Conservation (phyloP, 1,139 yeast species). For the Suhomyces wounanorum region DNA sequence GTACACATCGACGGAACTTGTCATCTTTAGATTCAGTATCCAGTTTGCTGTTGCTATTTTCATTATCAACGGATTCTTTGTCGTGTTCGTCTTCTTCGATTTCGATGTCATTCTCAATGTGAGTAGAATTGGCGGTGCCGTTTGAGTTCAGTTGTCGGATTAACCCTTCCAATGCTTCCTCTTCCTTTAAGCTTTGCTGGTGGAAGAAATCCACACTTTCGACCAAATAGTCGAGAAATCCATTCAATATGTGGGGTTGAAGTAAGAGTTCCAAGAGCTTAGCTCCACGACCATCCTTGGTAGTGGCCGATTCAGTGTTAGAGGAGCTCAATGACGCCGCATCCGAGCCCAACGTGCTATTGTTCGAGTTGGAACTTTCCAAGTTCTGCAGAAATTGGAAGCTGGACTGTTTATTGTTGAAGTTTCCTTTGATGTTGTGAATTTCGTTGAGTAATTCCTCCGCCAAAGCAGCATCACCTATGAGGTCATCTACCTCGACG, state of each 20-base stretch:
- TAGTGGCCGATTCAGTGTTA: slow-evolving; percentile 28
- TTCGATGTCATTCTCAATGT: slow-evolving; percentile 6
- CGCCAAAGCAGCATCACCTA: slow-evolving; percentile 38
- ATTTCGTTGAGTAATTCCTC: slow-evolving; percentile 45
- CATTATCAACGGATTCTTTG: slow-evolving; percentile 16
- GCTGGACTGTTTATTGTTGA: slow-evolving; percentile 27
- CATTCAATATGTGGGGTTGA: slow-evolving; percentile 49
- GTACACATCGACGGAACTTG: slow-evolving; percentile 43
- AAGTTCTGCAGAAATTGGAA: slow-evolving; percentile 36
- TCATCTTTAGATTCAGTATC: slow-evolving; percentile 28
- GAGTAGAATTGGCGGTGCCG: slow-evolving; percentile 4
- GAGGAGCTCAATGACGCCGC: slow-evolving; percentile 43
- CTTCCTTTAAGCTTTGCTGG: slow-evolving; percentile 30
- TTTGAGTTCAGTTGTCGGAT: slow-evolving; percentile 6
- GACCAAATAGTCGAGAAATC: slow-evolving; percentile 33
- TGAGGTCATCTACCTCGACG: slow-evolving; percentile 38
- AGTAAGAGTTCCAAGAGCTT: slow-evolving; percentile 45
- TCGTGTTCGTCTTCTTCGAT: slow-evolving; percentile 15
- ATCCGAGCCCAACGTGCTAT: slow-evolving; percentile 23
- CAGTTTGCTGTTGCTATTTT: slow-evolving; percentile 7
- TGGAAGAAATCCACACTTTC: slow-evolving; percentile 45
- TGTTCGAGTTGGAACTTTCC: slow-evolving; percentile 2
- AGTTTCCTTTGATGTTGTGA: slow-evolving; percentile 41
- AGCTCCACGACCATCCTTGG: slow-evolving; percentile 42
- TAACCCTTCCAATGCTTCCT: slow-evolving; percentile 15